Evolutionary conservation across 805 yeast genomes (phyloP).

Genomic region (Pichia heedii): DNA sequence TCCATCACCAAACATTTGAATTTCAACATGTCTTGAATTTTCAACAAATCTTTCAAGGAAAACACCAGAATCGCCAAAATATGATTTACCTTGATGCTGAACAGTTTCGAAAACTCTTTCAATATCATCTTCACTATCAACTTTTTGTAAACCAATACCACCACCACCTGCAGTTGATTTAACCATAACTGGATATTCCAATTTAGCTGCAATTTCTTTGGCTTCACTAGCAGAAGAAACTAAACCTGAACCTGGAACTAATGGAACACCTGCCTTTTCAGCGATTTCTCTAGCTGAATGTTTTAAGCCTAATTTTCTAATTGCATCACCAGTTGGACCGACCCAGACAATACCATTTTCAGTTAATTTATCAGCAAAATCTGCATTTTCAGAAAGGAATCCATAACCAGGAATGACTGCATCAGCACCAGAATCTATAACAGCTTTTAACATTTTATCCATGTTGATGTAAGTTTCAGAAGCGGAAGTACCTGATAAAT

Average conservation of each 20-base stretch:
- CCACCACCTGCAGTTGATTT: slow-evolving; percentile 99
- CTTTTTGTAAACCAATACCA: slow-evolving; percentile 95
- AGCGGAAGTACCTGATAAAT: slow-evolving; percentile 74
- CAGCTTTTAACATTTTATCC: slow-evolving; percentile 80
- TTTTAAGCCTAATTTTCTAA: slow-evolving; percentile 82
- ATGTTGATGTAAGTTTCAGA: slow-evolving; percentile 84
- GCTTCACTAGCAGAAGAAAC: slow-evolving; percentile 70
- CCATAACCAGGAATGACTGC: slow-evolving; percentile 99
- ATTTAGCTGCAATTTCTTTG: slow-evolving; percentile 54
- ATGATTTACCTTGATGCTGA: slow-evolving; percentile 86
- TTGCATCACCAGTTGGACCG: slow-evolving; percentile 95
- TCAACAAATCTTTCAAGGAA: slow-evolving; percentile 92
- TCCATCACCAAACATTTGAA: slow-evolving; percentile 96
- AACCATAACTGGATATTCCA: slow-evolving; percentile 89
- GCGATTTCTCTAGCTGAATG: slow-evolving; percentile 97
- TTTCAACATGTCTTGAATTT: slow-evolving; percentile 91
- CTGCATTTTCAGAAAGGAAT: slow-evolving; percentile 92
- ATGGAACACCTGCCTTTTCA: slow-evolving; percentile 81
- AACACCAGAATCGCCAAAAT: slow-evolving; percentile 93
- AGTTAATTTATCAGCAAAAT: slow-evolving; percentile 81
- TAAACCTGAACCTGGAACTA: slow-evolving; percentile 95
- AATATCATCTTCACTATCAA: slow-evolving; percentile 72
- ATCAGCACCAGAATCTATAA: slow-evolving; percentile 74
- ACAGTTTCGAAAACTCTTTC: slow-evolving; percentile 83
- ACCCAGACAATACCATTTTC: slow-evolving; percentile 82